Evolutionary conservation across 495 filamentous ascomycete genomes (phyloP).

Genomic region (Venustampulla echinocandica): DNA sequence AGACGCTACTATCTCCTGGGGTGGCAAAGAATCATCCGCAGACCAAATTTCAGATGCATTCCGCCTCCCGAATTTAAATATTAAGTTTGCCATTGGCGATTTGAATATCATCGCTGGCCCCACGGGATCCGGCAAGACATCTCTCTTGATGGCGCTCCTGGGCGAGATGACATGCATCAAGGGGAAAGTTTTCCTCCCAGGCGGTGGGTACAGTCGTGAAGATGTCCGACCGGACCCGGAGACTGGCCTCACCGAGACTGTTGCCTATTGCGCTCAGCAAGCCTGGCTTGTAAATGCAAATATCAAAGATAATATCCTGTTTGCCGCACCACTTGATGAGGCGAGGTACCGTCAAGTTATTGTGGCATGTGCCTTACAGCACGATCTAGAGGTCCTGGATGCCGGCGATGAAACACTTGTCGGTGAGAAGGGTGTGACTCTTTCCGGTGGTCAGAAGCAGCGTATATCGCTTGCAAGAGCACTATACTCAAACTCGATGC

Average conservation of each 20-base stretch:
- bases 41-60: conserved; percentile 27
- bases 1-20: conserved; percentile 83
- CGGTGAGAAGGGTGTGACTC: conserved; percentile 92
- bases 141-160: conserved; percentile 87
- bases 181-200: conserved; percentile 76
- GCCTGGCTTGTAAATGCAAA: conserved; percentile 96
- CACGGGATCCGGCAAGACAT: conserved; percentile 92
- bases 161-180: conserved; percentile 90
- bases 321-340: conserved; percentile 75
- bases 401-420: conserved; percentile 89
- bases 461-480: conserved; percentile 91
- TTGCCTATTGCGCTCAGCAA: conserved; percentile 96
- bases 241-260: conserved; percentile 80
- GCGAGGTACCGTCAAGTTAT: conserved; percentile 82
- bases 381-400: conserved; percentile 87
- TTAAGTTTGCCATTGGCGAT: conserved; percentile 24
- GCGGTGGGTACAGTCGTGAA: conserved; percentile 63
- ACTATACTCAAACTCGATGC: conserved; percentile 83
- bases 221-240: conserved; percentile 73
- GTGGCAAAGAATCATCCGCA: conserved; percentile 35
- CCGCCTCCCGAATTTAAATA: conserved; percentile 38
- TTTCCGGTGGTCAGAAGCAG: conserved; percentile 97
- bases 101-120: conserved; percentile 89
- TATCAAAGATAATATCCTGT: conserved; percentile 93
- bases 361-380: conserved; percentile 84